Conservation (phyloP, 2,329 filamentous ascomycete genomes). For the Penicillium sp. region DNA sequence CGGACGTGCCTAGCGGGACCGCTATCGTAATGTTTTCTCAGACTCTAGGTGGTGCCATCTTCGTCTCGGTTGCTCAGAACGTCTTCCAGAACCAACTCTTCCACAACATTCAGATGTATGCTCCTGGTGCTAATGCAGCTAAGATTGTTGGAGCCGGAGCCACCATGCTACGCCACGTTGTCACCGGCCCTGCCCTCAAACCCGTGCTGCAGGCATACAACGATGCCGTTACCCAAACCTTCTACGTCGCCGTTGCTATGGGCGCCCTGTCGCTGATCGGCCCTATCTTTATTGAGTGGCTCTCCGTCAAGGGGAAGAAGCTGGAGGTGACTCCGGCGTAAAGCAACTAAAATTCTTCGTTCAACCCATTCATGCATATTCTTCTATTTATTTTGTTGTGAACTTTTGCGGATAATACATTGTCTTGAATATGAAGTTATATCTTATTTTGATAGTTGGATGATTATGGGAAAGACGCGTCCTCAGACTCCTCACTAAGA, state of each 20-base stretch:
- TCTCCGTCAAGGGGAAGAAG: constrained; percentile 37
- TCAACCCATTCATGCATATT: constrained; percentile 16
- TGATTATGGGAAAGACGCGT: no score
- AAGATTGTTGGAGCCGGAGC: constrained; percentile 35
- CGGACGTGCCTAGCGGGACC: constrained; percentile 34
- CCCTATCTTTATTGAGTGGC: constrained; percentile 38
- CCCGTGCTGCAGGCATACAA: constrained; percentile 37
- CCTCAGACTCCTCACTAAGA: no score
- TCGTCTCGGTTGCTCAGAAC: constrained; percentile 37
- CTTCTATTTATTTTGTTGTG: constrained; percentile 2
- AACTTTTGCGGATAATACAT: background rate
- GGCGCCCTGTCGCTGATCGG: constrained; percentile 32
- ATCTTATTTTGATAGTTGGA: no score
- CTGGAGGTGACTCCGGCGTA: constrained; percentile 21
- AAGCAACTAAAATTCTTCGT: background rate
- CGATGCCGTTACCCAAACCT: constrained; percentile 34
- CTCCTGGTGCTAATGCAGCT: constrained; percentile 25
- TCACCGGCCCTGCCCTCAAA: constrained; percentile 24
- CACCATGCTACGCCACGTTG: constrained; percentile 32
- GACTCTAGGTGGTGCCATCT: constrained; percentile 36
- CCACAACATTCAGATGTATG: constrained; percentile 21
- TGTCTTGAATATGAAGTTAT: no score
- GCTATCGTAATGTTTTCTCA: constrained; percentile 36
- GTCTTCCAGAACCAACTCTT: constrained; percentile 37
- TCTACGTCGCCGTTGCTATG: constrained; percentile 39